Conservation (phyloP, 2,329 filamentous ascomycete species). For the Dryadomyces quercivorus region DNA sequence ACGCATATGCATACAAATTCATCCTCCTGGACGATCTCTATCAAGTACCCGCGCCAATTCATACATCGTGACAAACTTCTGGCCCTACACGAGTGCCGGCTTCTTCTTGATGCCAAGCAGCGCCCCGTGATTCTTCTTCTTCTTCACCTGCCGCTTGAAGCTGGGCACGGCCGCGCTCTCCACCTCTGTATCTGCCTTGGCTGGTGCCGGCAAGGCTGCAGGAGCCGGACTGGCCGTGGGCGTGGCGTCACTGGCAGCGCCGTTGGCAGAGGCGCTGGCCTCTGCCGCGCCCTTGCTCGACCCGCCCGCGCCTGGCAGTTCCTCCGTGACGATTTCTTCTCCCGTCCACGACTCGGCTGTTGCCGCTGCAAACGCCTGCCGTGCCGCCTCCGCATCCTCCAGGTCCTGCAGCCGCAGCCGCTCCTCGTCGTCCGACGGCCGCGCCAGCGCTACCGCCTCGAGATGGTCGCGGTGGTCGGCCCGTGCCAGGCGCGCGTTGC, state of each 20-base stretch:
- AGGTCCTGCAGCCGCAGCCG: conserved; percentile 56
- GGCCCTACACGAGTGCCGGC: conserved; percentile 37
- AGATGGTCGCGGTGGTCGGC: conserved; percentile 57
- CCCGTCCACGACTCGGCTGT: background rate
- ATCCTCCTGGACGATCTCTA: background rate
- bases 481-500: conserved; percentile 79
- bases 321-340: no score
- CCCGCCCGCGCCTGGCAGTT: no score
- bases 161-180: conserved; percentile 25
- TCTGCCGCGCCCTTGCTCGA: no score
- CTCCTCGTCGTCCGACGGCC: conserved; percentile 45
- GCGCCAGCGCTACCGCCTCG: conserved; percentile 39
- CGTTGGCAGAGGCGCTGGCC: background rate
- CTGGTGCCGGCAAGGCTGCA: conserved; percentile 14
- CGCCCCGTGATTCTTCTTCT: conserved; percentile 72
- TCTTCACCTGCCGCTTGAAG: conserved; percentile 68
- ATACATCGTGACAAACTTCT: background rate
- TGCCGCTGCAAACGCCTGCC: conserved; percentile 54
- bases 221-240: background rate
- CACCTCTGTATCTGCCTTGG: background rate
- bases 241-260: background rate
- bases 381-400: conserved; percentile 75
- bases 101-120: conserved; percentile 84
- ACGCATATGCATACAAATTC: no score
- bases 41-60: background rate